Evolutionary conservation across 768 basidiomycete genomes (phyloP).

Genomic region (Macrolepiota fuliginosa): DNA sequence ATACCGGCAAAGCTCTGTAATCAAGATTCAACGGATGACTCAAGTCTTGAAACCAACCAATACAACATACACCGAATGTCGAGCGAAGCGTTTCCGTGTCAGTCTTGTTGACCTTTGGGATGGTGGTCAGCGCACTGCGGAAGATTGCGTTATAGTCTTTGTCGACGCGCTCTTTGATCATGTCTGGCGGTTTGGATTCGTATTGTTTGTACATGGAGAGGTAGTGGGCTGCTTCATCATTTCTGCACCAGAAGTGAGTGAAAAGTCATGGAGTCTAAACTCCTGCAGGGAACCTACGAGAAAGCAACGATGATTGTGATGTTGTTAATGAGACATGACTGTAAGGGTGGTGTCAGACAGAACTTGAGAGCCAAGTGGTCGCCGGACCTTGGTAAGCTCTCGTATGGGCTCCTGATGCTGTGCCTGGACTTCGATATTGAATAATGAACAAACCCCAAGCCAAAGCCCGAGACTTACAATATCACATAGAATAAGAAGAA

Average conservation of each 20-base stretch:
- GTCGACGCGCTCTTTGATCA: constrained; percentile 93
- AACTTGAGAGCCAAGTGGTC: not conserved
- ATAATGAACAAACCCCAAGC: not conserved
- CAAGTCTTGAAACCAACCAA: not conserved
- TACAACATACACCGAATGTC: constrained; percentile 78
- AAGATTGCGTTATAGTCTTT: constrained; percentile 84
- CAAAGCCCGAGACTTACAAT: constrained; percentile 53
- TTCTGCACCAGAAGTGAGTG: constrained; percentile 37
- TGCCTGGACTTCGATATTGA: constrained; percentile 42
- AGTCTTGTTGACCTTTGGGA: constrained; percentile 95
- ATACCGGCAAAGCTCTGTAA: constrained; percentile 84
- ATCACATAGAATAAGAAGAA: constrained; percentile 89
- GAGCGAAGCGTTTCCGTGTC: constrained; percentile 91
- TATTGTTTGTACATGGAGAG: constrained; percentile 89
- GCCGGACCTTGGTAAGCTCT: constrained; percentile 81
- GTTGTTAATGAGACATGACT: constrained; percentile 89
- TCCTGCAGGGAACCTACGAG: constrained; percentile 40
- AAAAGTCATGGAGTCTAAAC: not conserved
- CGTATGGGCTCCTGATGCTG: constrained; percentile 91
- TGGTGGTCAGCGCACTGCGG: constrained; percentile 79
- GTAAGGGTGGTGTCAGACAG: constrained; percentile 9
- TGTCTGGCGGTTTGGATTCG: constrained; percentile 88
- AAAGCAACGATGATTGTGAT: constrained; percentile 92
- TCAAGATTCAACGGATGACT: not conserved
- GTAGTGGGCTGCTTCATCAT: constrained; percentile 91